phyloP scores from a whole-genome alignment of 306 rosid species.

The Castanea sativa region DNA sequence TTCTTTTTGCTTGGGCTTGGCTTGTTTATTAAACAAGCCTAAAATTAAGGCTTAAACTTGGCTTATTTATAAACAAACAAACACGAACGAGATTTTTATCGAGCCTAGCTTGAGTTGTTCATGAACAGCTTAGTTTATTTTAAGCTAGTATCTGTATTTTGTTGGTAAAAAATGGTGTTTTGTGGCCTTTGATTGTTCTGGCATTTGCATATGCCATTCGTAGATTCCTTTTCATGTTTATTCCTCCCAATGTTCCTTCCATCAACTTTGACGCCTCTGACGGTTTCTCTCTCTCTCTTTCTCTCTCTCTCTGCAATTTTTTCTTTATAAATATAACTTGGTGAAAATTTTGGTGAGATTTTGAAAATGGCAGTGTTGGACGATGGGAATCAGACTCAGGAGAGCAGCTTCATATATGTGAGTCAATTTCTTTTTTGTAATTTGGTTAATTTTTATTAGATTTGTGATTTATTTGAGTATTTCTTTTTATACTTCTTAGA shows the following conservation, averaged over 20 bases:
- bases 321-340: neutral
- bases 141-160: too few relatives aligned
- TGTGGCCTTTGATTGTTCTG: slow-evolving; percentile 84
- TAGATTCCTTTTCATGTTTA: slow-evolving; percentile 77
- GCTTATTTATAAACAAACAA: too few relatives aligned
- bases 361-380: neutral
- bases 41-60: too few relatives aligned
- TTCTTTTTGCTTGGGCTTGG: too few relatives aligned
- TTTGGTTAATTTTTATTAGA: neutral
- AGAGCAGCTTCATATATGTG: slow-evolving; percentile 80
- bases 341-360: neutral
- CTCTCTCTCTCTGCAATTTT: neutral
- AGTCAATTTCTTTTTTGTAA: slow-evolving; percentile 23
- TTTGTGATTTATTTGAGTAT: neutral
- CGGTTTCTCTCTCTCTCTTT: slow-evolving; percentile 41
- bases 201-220: slow-evolving; percentile 77
- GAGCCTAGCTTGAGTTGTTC: too few relatives aligned
- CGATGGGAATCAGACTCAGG: slow-evolving; percentile 73
- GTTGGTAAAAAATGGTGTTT: slow-evolving; percentile 49
- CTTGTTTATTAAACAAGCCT: too few relatives aligned
- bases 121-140: too few relatives aligned
- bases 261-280: slow-evolving; percentile 87
- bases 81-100: too few relatives aligned
- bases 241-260: slow-evolving; percentile 90
- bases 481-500: neutral